A percentile compares a stretch with the other conserved stretches of the same genome.
Evolutionary conservation across 257 asterid species (phyloP).

Genomic region (Solanum piurae): DNA sequence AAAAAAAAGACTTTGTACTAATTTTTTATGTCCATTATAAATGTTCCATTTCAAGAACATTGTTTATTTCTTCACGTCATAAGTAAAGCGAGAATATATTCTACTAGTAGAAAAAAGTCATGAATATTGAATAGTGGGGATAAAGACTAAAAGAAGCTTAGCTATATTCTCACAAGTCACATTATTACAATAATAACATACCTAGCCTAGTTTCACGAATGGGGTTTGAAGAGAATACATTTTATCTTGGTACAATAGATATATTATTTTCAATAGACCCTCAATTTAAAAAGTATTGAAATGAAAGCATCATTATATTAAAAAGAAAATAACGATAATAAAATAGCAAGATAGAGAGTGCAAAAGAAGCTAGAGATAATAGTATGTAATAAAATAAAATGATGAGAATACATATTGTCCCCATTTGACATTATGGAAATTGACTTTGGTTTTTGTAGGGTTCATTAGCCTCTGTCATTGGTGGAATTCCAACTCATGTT

Average conservation of each 20-base stretch:
- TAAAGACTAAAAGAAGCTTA: neutral
- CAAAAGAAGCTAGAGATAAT: too few relatives aligned
- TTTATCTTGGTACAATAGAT: too few relatives aligned
- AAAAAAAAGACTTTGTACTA: neutral
- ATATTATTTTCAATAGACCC: too few relatives aligned
- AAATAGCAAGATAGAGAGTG: neutral
- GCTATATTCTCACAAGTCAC: neutral
- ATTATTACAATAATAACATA: too few relatives aligned
- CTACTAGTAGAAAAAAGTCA: neutral
- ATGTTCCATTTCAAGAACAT: neutral
- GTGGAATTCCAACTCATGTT: conserved; percentile 62
- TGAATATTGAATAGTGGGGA: neutral
- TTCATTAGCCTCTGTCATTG: neutral
- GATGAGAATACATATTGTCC: neutral
- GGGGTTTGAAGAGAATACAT: too few relatives aligned
- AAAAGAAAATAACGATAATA: neutral
- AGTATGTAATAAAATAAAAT: neutral
- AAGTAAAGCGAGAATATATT: neutral
- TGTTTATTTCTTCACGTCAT: neutral
- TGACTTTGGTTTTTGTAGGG: conserved; percentile 24
- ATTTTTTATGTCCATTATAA: neutral
- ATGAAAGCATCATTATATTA: neutral
- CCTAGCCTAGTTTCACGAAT: too few relatives aligned
- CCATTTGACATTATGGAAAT: conserved; percentile 6
- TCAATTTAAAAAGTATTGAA: neutral